Evolutionary conservation across 2,329 filamentous ascomycete genomes (phyloP).

Genomic region (Niveomyces coronatus): DNA sequence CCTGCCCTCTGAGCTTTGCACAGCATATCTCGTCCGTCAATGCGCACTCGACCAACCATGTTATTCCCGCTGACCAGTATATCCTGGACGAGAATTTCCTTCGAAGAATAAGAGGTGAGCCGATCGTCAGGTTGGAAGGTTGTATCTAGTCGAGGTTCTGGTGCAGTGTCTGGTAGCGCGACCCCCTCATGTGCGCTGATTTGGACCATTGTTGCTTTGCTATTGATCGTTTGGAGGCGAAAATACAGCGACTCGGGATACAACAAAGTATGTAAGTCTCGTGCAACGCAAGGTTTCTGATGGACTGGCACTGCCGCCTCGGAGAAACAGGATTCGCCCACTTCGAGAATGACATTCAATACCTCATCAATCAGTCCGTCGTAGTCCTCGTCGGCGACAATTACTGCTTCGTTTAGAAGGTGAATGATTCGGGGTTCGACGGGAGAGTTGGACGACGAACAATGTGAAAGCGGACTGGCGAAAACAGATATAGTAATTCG

Average conservation of each 20-base stretch:
- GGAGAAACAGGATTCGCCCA: not conserved
- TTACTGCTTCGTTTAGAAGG: not conserved
- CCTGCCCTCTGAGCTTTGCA: constrained; percentile 6
- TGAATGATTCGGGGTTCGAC: not conserved
- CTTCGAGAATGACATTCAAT: not conserved
- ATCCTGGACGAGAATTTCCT: constrained; percentile 1
- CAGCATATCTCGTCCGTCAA: constrained; percentile 6
- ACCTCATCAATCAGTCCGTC: not conserved
- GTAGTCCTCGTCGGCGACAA: constrained; percentile 1
- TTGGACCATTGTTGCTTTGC: not conserved
- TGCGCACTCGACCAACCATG: constrained; percentile 5
- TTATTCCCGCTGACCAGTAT: not conserved
- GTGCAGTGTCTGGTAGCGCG: not conserved
- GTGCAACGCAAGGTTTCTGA: not conserved
- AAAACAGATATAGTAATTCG: constrained; percentile 3
- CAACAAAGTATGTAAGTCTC: constrained; percentile 1
- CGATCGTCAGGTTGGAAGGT: not conserved
- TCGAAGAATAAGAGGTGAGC: constrained; percentile 1
- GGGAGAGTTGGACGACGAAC: not conserved
- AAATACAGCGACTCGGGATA: constrained; percentile 2
- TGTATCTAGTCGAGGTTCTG: constrained; percentile 1
- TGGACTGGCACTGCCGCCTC: not conserved
- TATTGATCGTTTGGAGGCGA: not conserved
- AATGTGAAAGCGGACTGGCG: not conserved
- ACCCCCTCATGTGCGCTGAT: not conserved